A percentile compares a stretch with the other conserved stretches of the same genome.
Conservation (phyloP, 2,329 filamentous ascomycete species). For the Elsinoe fawcettii region DNA sequence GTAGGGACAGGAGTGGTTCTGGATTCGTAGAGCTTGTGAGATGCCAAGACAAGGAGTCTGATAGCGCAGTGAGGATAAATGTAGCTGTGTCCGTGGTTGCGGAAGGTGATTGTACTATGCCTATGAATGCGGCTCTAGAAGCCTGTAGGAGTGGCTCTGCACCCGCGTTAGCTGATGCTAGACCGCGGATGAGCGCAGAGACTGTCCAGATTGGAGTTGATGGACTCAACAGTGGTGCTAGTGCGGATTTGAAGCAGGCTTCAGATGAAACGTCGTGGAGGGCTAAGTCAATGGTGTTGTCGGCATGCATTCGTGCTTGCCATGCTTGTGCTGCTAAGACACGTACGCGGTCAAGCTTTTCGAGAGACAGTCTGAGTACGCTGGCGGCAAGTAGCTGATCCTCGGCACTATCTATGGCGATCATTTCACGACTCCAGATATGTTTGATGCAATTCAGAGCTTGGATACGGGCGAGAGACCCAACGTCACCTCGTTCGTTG, state of each 20-base stretch:
- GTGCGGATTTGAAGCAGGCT: not conserved
- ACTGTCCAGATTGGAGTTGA: slow-evolving; percentile 27
- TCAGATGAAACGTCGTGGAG: slow-evolving; percentile 8
- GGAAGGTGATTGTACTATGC: slow-evolving; percentile 27
- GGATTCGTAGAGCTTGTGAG: slow-evolving; percentile 7
- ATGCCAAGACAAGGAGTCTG: slow-evolving; percentile 18
- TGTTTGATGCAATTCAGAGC: slow-evolving; percentile 61
- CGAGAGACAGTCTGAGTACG: slow-evolving; percentile 62
- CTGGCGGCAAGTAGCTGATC: slow-evolving; percentile 21
- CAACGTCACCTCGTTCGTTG: slow-evolving; percentile 80
- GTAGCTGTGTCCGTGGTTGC: slow-evolving; percentile 5
- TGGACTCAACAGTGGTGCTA: not conserved
- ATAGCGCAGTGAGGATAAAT: slow-evolving; percentile 21
- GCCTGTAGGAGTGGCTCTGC: slow-evolving; percentile 67
- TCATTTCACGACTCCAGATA: slow-evolving; percentile 24
- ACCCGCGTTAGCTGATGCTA: slow-evolving; percentile 65
- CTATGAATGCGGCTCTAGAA: slow-evolving; percentile 56
- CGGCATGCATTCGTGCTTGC: not conserved
- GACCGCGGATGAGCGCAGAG: slow-evolving; percentile 53
- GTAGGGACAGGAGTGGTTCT: slow-evolving; percentile 52
- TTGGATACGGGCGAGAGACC: slow-evolving; percentile 74
- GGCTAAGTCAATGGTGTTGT: not conserved
- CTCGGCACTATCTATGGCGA: not conserved
- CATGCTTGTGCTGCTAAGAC: slow-evolving; percentile 51
- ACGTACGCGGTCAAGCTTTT: slow-evolving; percentile 85